Evolutionary conservation across 1,284 basidiomycete genomes (phyloP), one percentile per base, ranked within the genome.

Genomic region (Neonothopanus nambi): DNA sequence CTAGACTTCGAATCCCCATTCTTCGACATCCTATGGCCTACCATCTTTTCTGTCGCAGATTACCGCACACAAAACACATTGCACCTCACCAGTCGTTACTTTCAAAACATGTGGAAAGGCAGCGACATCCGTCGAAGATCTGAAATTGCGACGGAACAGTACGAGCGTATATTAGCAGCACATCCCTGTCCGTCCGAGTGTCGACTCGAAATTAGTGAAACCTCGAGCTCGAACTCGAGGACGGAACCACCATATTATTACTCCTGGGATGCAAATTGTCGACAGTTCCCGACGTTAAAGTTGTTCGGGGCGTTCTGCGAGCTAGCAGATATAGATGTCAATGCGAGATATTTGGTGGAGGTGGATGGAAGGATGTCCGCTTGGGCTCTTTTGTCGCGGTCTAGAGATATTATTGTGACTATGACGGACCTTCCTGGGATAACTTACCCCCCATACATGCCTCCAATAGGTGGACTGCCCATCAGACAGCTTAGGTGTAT

Each of bases 11-110:
- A 36, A 20, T 48, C 30, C 26, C 44, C 44, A 18, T 46, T 35
- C 26, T 46, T 46, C 26, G 41, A 42, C 41, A 20, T 42, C 20
- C 41, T 42, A 42, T 42, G 41, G 41, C 41, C 41, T 20, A 23
- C 26, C 41, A 23, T 42, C 20, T 42, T 42, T 13, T 7, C 8
- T 20, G 26, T 42, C 21, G 41, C 41, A 20, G 41, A 42, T 26
- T 26, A 42, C 21, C 21, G 20, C n/a, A 42, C 41, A 12, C 21
- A 23, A 20, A 42, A 42, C 26, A 42, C 41, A 7, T 20, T 42
- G 13, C 41, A 42, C 20, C 13, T 42, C 20, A 23, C 41, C 20
- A 15, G 21, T 20, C 21, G 41, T 2, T 42, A 42, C 13, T 42
- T 42, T 20, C 41, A 26, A 42, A 15, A 26, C 20, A 42, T 42